Evolutionary conservation across 2,329 filamentous ascomycete genomes (phyloP).

Genomic region (Sordariomycetes sp.): DNA sequence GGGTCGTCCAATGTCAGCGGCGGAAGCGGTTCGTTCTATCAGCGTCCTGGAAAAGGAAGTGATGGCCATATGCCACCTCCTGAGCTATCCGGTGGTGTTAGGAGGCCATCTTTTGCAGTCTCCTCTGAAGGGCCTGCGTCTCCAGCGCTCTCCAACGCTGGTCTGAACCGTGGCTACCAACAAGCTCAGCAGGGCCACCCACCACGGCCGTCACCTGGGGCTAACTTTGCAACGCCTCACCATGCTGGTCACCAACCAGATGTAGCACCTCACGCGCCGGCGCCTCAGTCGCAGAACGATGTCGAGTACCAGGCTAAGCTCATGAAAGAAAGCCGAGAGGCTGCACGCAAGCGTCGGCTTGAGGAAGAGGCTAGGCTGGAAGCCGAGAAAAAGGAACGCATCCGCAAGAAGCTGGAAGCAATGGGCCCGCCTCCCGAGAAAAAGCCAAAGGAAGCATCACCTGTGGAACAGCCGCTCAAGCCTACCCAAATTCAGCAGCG

Average conservation of each 20-base stretch:
- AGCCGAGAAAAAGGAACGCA: conserved; percentile 60
- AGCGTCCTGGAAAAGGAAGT: conserved; percentile 39
- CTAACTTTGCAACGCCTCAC: conserved; percentile 29
- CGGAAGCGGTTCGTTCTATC: conserved; percentile 62
- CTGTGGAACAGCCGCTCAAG: conserved; percentile 29
- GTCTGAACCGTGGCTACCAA: conserved; percentile 15
- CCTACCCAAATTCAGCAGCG: conserved; percentile 25
- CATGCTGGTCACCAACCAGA: conserved; percentile 9
- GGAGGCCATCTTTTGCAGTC: conserved; percentile 39
- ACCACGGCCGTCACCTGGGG: conserved; percentile 32
- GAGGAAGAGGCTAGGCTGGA: conserved; percentile 66
- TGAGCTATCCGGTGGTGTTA: conserved; percentile 32
- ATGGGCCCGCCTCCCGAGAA: conserved; percentile 57
- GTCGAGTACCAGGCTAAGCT: conserved; percentile 58
- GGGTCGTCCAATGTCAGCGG: conserved; percentile 89
- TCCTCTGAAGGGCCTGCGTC: conserved; percentile 42
- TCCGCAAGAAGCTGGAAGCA: conserved; percentile 62
- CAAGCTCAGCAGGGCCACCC: conserved; percentile 15
- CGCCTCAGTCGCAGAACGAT: conserved; percentile 31
- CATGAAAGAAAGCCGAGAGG: conserved; percentile 63
- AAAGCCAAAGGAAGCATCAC: conserved; percentile 40
- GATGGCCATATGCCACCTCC: conserved; percentile 31
- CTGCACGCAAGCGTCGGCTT: conserved; percentile 57
- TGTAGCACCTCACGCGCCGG: conserved; percentile 16
- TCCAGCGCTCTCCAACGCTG: conserved; percentile 17